Percentiles rank a stretch among this genome's conserved stretches.
These are phyloP conservation scores for Elaeis oleifera DNA, from an alignment of 202 grass and related monocot species.

Conservation along the genomic window DNA sequence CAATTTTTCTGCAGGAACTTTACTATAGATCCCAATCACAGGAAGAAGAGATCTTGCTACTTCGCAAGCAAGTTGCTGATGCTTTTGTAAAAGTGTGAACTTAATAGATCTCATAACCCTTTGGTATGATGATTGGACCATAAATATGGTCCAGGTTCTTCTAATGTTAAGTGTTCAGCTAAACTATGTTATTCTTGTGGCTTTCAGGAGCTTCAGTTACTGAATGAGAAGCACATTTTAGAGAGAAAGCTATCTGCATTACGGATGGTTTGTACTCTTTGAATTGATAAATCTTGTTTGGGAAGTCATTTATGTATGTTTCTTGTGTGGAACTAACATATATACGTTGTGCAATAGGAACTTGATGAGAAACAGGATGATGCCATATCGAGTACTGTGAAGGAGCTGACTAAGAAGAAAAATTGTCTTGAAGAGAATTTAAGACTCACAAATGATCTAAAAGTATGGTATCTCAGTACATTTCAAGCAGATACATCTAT, in stretches of 20 bases:
- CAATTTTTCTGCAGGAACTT: conserved; percentile 55
- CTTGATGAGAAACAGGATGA: conserved; percentile 92
- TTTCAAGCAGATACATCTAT: conserved; percentile 1
- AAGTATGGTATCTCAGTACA: conserved; percentile 47
- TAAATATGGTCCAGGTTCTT: conserved; percentile 7
- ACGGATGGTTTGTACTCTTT: conserved; percentile 54
- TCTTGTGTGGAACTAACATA: conserved; percentile 7
- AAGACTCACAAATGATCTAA: conserved; percentile 68
- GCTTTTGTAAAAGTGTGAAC: conserved; percentile 63
- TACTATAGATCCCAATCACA: conserved; percentile 67
- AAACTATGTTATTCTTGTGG: not conserved
- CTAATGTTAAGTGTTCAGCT: not conserved
- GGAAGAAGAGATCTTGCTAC: conserved; percentile 73
- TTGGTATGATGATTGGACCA: conserved; percentile 7
- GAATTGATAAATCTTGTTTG: conserved; percentile 14
- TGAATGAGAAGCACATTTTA: conserved; percentile 92
- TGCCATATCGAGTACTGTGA: conserved; percentile 69
- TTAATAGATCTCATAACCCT: not conserved
- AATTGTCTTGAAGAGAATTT: conserved; percentile 63
- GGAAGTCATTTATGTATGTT: not conserved
- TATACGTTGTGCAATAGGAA: conserved; percentile 32
- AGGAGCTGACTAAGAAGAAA: conserved; percentile 85
- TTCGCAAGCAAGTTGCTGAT: conserved; percentile 71
- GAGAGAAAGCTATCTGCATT: conserved; percentile 82
- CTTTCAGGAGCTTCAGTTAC: conserved; percentile 68